Conservation (phyloP, 306 rosid species). For the Carpinus fangiana region DNA sequence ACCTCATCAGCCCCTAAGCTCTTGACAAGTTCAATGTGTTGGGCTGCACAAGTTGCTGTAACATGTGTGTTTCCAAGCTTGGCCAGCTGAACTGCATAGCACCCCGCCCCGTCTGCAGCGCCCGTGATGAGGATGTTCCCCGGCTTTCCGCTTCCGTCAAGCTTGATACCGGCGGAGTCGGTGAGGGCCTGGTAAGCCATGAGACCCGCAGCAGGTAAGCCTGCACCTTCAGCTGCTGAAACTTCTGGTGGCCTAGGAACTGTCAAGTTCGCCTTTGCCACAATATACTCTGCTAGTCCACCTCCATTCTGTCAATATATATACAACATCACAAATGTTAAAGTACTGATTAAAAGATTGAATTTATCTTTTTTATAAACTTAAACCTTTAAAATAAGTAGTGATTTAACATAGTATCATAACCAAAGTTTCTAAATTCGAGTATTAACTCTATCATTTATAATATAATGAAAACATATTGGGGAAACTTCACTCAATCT, state of each 20-base stretch:
- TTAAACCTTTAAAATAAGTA: no score
- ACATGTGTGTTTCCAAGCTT: slow-evolving; percentile 58
- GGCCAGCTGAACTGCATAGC: slow-evolving; percentile 67
- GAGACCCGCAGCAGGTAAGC: slow-evolving; percentile 62
- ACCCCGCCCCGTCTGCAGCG: slow-evolving; percentile 65
- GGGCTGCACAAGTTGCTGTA: slow-evolving; percentile 75
- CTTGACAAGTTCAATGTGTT: slow-evolving; percentile 58
- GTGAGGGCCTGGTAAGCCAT: slow-evolving; percentile 71
- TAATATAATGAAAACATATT: no score
- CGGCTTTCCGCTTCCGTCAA: slow-evolving; percentile 49
- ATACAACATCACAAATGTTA: no score
- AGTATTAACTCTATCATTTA: no score
- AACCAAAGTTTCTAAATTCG: no score
- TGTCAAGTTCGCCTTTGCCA: slow-evolving; percentile 43
- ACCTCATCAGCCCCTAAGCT: slow-evolving; percentile 76
- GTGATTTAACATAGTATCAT: no score
- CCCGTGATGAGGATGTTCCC: slow-evolving; percentile 57
- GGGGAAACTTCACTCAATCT: no score
- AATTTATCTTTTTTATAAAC: no score
- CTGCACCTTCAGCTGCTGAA: slow-evolving; percentile 57
- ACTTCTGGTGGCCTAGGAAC: slow-evolving; percentile 56
- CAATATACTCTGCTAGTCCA: slow-evolving; percentile 62
- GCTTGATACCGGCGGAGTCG: slow-evolving; percentile 58
- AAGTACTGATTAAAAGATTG: no score
- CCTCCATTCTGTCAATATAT: slow-evolving; percentile 52